Evolutionary conservation across 139 green algal genomes (phyloP).

Genomic region (Mesotaenium endlicherianum): DNA sequence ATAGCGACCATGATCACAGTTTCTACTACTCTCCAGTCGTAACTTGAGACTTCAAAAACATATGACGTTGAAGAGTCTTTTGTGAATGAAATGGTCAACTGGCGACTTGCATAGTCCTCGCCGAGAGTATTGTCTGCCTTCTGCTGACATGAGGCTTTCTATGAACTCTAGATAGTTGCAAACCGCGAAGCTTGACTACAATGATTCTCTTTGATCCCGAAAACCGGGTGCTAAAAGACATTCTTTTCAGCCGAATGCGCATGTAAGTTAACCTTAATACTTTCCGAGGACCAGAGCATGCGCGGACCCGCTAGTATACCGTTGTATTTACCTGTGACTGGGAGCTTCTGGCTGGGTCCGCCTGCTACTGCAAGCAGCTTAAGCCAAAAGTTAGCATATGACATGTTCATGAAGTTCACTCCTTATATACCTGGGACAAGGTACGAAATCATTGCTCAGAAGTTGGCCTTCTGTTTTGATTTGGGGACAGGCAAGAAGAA

Average conservation of each 20-base stretch:
- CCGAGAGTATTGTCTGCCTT: too few relatives aligned
- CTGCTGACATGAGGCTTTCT: too few relatives aligned
- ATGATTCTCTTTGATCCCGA: conserved; percentile 15
- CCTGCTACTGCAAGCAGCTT: not conserved
- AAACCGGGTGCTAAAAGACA: conserved; percentile 3
- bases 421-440: not conserved
- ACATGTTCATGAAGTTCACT: not conserved
- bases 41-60: too few relatives aligned
- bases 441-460: not conserved
- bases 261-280: not conserved
- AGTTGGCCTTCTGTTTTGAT: not conserved
- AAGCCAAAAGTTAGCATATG: not conserved
- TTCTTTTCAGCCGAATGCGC: not conserved
- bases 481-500: not conserved
- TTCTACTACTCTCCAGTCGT: too few relatives aligned
- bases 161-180: too few relatives aligned
- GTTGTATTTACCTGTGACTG: not conserved
- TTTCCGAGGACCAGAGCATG: too few relatives aligned
- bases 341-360: not conserved
- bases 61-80: too few relatives aligned
- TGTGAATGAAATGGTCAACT: too few relatives aligned
- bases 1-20: too few relatives aligned
- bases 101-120: too few relatives aligned
- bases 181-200: not conserved
- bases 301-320: too few relatives aligned